phyloP scores from a whole-genome alignment of 108 stramenopile species.

The Nannochloropsis salina region DNA sequence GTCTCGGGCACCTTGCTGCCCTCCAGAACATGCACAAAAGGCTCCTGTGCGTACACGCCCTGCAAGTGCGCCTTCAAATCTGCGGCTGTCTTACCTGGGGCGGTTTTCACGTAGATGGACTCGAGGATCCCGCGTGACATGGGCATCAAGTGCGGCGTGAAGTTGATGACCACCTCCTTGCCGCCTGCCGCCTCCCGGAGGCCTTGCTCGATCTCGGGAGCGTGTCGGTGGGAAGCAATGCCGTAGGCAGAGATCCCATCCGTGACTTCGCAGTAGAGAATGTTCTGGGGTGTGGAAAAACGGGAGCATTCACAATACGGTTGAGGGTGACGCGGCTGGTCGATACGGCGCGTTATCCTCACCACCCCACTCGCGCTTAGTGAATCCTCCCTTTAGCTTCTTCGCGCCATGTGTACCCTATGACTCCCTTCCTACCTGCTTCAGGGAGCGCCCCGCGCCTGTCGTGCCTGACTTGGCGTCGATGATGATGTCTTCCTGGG shows the following conservation, averaged over 20 bases:
- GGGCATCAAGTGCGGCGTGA: constrained; percentile 54
- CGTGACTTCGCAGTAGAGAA: constrained; percentile 52
- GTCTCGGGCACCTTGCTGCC: constrained; percentile 46
- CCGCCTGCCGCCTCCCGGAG: constrained; percentile 38
- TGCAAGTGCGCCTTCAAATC: constrained; percentile 41
- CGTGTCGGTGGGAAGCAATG: constrained; percentile 51
- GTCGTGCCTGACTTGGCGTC: constrained; percentile 59
- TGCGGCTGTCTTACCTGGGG: constrained; percentile 33
- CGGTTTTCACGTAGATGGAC: constrained; percentile 51
- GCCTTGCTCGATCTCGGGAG: constrained; percentile 58
- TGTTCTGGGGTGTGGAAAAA: not conserved
- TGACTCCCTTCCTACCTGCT: constrained; percentile 37
- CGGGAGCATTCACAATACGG: not conserved
- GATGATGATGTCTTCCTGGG: constrained; percentile 53
- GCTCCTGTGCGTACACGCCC: constrained; percentile 46
- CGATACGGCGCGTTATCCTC: constrained; percentile 20
- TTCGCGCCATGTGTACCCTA: constrained; percentile 22
- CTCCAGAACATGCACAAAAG: constrained; percentile 53
- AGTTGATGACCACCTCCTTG: constrained; percentile 38
- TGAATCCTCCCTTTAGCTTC: not conserved
- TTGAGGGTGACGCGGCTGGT: constrained; percentile 12
- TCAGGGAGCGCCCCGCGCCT: constrained; percentile 56
- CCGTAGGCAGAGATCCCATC: constrained; percentile 57
- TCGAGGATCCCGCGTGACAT: constrained; percentile 54
- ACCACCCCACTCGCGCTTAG: not conserved